A percentile compares a stretch with the other conserved stretches of the same genome.
phyloP scores from a whole-genome alignment of 805 yeast genomes.

The Scheffersomyces coipomensis region DNA sequence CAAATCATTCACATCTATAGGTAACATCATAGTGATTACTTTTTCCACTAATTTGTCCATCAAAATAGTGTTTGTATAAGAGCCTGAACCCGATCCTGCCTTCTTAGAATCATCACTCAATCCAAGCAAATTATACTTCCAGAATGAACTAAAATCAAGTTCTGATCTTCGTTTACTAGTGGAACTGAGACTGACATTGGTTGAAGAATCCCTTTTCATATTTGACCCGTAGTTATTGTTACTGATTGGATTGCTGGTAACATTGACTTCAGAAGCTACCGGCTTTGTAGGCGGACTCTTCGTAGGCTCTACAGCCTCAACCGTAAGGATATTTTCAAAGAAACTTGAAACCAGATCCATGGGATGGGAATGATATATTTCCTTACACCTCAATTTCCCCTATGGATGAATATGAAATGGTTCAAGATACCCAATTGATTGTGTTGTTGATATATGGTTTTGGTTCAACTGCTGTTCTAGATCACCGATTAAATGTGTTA shows the following conservation, averaged over 20 bases:
- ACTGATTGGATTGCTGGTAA: background rate
- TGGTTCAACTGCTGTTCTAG: too few relatives aligned
- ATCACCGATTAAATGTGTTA: too few relatives aligned
- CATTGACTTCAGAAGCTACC: background rate
- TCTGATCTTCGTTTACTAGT: slow-evolving; percentile 6
- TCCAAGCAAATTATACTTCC: slow-evolving; percentile 15
- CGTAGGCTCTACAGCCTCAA: slow-evolving; percentile 11
- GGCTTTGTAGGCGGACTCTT: background rate
- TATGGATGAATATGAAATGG: too few relatives aligned
- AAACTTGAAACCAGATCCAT: slow-evolving; percentile 41
- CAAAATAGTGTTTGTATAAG: background rate
- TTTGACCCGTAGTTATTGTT: too few relatives aligned
- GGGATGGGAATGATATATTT: background rate
- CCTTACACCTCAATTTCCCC: too few relatives aligned
- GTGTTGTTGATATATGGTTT: too few relatives aligned
- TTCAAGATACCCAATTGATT: too few relatives aligned
- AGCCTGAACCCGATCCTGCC: slow-evolving; percentile 1
- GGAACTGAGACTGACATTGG: background rate
- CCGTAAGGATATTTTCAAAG: slow-evolving; percentile 33
- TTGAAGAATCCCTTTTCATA: background rate
- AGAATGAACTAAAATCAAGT: slow-evolving; percentile 18
- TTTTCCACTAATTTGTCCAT: slow-evolving; percentile 69
- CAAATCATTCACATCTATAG: slow-evolving; percentile 47
- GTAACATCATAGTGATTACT: slow-evolving; percentile 68
- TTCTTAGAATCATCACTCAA: slow-evolving; percentile 17